These are phyloP conservation scores for Pleurotus pulmonarius DNA, from an alignment of 768 basidiomycete genomes.

Conservation along the genomic window DNA sequence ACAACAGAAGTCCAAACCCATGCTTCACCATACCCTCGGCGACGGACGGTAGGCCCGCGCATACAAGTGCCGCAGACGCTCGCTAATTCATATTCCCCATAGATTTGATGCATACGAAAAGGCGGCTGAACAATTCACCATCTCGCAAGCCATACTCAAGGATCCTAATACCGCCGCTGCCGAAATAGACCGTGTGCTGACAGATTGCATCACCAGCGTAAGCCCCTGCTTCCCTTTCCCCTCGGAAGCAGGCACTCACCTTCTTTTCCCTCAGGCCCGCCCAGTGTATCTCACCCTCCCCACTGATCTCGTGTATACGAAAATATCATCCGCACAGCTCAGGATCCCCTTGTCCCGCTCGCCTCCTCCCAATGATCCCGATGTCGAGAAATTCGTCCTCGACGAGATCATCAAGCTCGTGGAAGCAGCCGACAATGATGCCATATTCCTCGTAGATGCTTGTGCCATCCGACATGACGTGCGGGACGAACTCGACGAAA, in stretches of 20 bases:
- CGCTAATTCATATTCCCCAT: not conserved
- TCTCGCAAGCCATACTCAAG: slow-evolving; percentile 59
- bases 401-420: slow-evolving; percentile 67
- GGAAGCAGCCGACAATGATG: slow-evolving; percentile 57
- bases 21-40: slow-evolving; percentile 88
- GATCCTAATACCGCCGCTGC: slow-evolving; percentile 45
- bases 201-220: slow-evolving; percentile 59
- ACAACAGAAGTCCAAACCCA: slow-evolving; percentile 66
- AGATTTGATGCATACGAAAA: slow-evolving; percentile 80
- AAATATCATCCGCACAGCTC: slow-evolving; percentile 64
- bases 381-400: slow-evolving; percentile 66
- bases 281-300: slow-evolving; percentile 89
- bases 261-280: slow-evolving; percentile 46
- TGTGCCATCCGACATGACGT: slow-evolving; percentile 75
- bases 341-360: slow-evolving; percentile 50
- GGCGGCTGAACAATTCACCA: slow-evolving; percentile 73
- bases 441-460: slow-evolving; percentile 77
- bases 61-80: not conserved
- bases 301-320: slow-evolving; percentile 70
- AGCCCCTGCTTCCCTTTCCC: slow-evolving; percentile 8
- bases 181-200: slow-evolving; percentile 78
- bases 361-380: slow-evolving; percentile 49
- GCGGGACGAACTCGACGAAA: slow-evolving; percentile 55
- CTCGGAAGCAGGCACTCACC: not conserved
- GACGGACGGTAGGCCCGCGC: slow-evolving; percentile 55